Conservation (phyloP, 768 basidiomycete species). For the Calocera viscosa region DNA sequence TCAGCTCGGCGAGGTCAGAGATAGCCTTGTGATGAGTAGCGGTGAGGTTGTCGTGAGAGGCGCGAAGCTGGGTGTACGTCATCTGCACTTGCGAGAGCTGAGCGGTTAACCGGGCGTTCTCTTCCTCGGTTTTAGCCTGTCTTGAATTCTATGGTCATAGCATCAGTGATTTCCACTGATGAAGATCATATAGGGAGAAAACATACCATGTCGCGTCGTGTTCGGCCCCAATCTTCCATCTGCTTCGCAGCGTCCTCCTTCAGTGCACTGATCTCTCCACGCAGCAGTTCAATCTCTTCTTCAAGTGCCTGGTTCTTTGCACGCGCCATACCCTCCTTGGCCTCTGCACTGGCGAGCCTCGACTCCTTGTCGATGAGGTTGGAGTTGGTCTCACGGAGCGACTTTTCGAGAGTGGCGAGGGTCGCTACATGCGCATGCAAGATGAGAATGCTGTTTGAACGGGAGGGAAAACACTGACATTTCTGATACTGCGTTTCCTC, state of each 20-base stretch:
- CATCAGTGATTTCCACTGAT: too few relatives aligned
- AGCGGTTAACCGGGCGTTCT: constrained; percentile 61
- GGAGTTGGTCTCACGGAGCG: background rate
- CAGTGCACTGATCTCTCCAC: constrained; percentile 61
- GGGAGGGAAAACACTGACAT: background rate
- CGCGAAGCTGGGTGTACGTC: constrained; percentile 55
- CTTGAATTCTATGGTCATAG: background rate
- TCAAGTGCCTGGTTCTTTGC: constrained; percentile 62
- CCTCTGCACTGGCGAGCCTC: background rate
- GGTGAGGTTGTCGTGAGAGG: constrained; percentile 62
- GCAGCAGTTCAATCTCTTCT: constrained; percentile 68
- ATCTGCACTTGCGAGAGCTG: constrained; percentile 59
- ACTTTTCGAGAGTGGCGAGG: background rate
- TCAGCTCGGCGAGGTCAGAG: constrained; percentile 58
- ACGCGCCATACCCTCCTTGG: background rate
- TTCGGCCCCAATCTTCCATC: constrained; percentile 71
- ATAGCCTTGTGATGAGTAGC: constrained; percentile 65
- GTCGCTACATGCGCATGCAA: background rate
- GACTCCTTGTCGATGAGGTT: background rate
- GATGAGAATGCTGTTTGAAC: background rate
- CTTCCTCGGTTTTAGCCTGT: constrained; percentile 28
- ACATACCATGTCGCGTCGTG: constrained; percentile 50
- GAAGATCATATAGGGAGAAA: constrained; percentile 32
- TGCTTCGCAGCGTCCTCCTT: constrained; percentile 56
- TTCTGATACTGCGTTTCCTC: background rate